Percentiles rank a stretch among this genome's conserved stretches.
Conservation (phyloP, 495 filamentous ascomycete genomes). For the Aspergillus biplanus region DNA sequence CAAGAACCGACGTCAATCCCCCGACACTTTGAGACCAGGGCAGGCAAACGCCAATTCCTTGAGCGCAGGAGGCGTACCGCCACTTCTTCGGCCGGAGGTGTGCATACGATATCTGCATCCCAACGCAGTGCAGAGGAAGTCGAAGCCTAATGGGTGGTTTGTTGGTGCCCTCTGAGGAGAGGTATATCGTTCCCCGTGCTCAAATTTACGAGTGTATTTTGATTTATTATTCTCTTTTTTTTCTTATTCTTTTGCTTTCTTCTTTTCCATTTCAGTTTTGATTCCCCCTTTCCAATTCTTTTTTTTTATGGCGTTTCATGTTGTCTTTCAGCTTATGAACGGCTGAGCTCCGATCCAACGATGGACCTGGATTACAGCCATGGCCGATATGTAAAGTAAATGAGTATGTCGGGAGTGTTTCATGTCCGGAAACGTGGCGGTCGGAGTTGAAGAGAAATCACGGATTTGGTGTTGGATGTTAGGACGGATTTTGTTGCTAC, state of each 20-base stretch:
- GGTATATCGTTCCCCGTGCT: too few species aligned
- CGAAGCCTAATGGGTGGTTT: slow-evolving; percentile 32
- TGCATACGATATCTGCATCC: slow-evolving; percentile 31
- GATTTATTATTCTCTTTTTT: slow-evolving; percentile 4
- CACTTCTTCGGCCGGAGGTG: slow-evolving; percentile 16
- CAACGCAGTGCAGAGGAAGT: slow-evolving; percentile 47
- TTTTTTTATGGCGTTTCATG: background rate
- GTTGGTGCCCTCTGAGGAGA: background rate
- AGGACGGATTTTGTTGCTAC: slow-evolving; percentile 6
- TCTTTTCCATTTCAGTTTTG: slow-evolving; percentile 14
- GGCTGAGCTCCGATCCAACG: slow-evolving; percentile 2
- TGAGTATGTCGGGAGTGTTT: slow-evolving; percentile 13
- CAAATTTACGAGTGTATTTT: background rate
- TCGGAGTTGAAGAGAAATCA: slow-evolving; percentile 1
- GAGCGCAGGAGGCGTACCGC: slow-evolving; percentile 53
- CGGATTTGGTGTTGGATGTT: slow-evolving; percentile 14
- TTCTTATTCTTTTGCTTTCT: slow-evolving; percentile 18
- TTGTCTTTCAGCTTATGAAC: background rate
- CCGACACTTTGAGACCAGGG: slow-evolving; percentile 85
- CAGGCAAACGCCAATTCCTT: slow-evolving; percentile 82
- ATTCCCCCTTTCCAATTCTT: slow-evolving; percentile 1
- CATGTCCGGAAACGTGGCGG: slow-evolving; percentile 15
- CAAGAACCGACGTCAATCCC: slow-evolving; percentile 72
- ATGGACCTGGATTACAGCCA: slow-evolving; percentile 7
- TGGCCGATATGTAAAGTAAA: slow-evolving; percentile 29